Evolutionary conservation across 164 flowering plant genomes (phyloP).

Genomic region (Tetracentron sinense): DNA sequence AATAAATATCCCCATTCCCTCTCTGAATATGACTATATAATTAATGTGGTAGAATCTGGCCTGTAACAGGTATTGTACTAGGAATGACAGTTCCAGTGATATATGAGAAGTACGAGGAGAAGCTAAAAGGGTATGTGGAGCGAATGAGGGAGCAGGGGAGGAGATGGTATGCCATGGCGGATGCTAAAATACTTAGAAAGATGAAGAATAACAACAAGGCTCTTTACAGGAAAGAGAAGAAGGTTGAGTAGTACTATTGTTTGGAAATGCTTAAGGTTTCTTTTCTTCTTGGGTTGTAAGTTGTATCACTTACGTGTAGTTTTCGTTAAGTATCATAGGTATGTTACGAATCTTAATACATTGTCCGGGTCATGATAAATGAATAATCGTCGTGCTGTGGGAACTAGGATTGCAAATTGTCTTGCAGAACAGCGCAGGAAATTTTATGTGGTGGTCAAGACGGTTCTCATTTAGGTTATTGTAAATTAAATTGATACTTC

Average conservation of each 20-base stretch:
- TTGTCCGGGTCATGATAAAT: too few relatives aligned
- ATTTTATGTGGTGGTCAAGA: too few relatives aligned
- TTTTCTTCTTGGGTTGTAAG: too few relatives aligned
- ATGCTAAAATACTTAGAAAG: conserved; percentile 34
- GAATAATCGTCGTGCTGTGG: too few relatives aligned
- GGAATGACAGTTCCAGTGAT: conserved; percentile 44
- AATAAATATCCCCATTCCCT: background rate
- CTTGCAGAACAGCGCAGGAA: too few relatives aligned
- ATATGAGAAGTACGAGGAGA: conserved; percentile 38
- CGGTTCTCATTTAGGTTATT: too few relatives aligned
- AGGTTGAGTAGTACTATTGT: conserved; percentile 8
- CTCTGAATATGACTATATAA: background rate
- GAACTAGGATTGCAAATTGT: too few relatives aligned
- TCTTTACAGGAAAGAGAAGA: conserved; percentile 2
- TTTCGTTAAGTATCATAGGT: too few relatives aligned
- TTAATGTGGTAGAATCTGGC: background rate
- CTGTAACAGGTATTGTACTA: conserved; percentile 26
- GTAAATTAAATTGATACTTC: too few relatives aligned
- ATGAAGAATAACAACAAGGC: conserved; percentile 32
- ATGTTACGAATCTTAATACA: too few relatives aligned
- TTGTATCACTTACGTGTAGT: too few relatives aligned
- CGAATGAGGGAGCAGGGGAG: conserved; percentile 20
- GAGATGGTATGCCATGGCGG: conserved; percentile 21
- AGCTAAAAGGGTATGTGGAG: conserved; percentile 25
- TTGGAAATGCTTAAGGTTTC: too few relatives aligned